A percentile compares a stretch with the other conserved stretches of the same genome.
These are phyloP conservation scores for Vitis amurensis DNA, from an alignment of 164 flowering plant genomes.

Conservation along the genomic window DNA sequence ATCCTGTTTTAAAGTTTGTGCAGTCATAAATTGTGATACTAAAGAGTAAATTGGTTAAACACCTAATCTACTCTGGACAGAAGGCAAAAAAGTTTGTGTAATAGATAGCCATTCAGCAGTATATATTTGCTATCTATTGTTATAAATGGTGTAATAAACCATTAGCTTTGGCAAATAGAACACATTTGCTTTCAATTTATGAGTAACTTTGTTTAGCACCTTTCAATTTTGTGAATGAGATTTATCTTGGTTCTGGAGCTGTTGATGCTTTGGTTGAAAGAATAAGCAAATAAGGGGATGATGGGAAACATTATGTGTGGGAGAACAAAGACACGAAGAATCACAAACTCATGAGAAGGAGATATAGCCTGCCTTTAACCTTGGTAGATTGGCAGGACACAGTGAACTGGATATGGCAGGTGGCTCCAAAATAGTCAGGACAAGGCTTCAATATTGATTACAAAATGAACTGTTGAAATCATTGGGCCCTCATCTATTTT, in stretches of 20 bases:
- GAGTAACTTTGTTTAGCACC: too few relatives aligned
- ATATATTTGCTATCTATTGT: background rate
- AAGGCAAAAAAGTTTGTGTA: background rate
- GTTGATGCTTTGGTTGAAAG: too few relatives aligned
- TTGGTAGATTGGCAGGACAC: background rate
- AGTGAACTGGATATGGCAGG: background rate
- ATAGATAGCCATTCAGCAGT: background rate
- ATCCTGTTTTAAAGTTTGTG: too few relatives aligned
- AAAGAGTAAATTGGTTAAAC: background rate
- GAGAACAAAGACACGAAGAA: background rate
- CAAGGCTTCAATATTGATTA: too few relatives aligned
- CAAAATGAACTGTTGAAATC: too few relatives aligned
- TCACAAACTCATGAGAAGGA: background rate
- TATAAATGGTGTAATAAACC: background rate
- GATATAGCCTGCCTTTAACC: background rate
- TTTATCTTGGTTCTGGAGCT: too few relatives aligned
- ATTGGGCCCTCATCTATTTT: too few relatives aligned
- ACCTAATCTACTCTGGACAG: background rate
- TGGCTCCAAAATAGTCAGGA: too few relatives aligned
- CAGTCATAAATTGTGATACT: background rate
- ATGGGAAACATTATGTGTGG: background rate
- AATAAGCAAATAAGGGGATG: too few relatives aligned
- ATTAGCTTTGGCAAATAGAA: background rate
- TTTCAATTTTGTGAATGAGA: too few relatives aligned
- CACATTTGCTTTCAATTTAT: too few relatives aligned